Conservation (phyloP, 2,329 filamentous ascomycete species). For the Monascus ruber region DNA sequence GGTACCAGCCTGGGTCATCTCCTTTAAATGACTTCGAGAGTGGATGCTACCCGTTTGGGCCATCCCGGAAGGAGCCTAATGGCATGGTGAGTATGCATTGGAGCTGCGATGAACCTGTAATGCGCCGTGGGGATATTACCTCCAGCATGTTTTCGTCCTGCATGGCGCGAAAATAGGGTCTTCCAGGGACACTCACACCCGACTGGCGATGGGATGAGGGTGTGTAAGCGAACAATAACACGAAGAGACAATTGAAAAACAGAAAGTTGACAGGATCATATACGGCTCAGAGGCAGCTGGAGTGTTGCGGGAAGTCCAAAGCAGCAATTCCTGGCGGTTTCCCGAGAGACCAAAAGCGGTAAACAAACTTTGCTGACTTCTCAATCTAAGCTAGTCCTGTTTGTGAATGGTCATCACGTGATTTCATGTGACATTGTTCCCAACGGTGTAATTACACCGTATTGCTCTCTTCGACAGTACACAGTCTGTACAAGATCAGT, state of each 20-base stretch:
- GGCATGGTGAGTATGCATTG: too few species aligned
- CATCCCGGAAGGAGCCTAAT: too few species aligned
- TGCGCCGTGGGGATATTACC: neutral
- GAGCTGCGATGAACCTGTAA: too few species aligned
- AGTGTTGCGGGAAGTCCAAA: too few species aligned
- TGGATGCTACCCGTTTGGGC: conserved; percentile 15
- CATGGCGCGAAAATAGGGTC: conserved; percentile 12
- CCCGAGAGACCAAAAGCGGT: conserved; percentile 20
- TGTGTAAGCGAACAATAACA: neutral
- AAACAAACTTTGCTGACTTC: conserved; percentile 24
- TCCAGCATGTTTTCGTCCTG: conserved; percentile 23
- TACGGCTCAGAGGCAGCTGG: conserved; percentile 2
- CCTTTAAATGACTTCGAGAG: conserved; percentile 28
- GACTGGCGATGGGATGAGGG: too few species aligned
- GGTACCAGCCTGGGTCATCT: conserved; percentile 41
- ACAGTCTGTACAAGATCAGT: too few species aligned
- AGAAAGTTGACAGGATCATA: conserved; percentile 4
- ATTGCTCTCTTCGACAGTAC: too few species aligned
- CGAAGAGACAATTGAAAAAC: neutral
- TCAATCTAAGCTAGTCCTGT: conserved; percentile 5
- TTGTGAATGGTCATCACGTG: conserved; percentile 7
- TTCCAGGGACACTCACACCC: conserved; percentile 1
- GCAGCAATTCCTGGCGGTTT: conserved; percentile 10
- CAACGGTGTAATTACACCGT: too few species aligned
- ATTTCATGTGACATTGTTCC: conserved; percentile 4